Conservation (phyloP, 2,329 filamentous ascomycete genomes). For the Fusarium brachygibbosum region DNA sequence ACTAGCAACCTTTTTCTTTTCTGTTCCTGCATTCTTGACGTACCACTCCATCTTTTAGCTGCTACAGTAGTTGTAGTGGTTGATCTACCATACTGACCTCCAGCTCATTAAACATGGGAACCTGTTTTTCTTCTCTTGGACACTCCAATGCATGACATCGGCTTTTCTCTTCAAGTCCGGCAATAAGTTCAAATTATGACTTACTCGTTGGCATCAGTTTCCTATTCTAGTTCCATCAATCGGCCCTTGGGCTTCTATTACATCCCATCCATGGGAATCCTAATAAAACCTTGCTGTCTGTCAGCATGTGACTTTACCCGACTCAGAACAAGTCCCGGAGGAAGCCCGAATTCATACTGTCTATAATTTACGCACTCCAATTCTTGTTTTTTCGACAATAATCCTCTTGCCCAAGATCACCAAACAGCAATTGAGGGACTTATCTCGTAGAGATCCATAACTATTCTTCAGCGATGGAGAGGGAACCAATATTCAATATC, state of each 20-base stretch:
- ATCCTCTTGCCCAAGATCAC: background rate
- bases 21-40: constrained; percentile 37
- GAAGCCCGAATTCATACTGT: background rate
- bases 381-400: background rate
- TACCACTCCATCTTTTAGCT: constrained; percentile 7
- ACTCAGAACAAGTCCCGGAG: constrained; percentile 1
- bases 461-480: background rate
- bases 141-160: constrained; percentile 5
- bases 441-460: background rate
- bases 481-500: constrained; percentile 15
- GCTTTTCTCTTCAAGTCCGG: no score
- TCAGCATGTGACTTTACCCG: constrained; percentile 26
- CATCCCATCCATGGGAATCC: no score
- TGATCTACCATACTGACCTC: constrained; percentile 5
- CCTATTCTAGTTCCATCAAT: constrained; percentile 1
- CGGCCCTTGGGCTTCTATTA: constrained; percentile 18
- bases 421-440: background rate
- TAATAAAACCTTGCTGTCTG: background rate
- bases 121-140: constrained; percentile 14
- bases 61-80: constrained; percentile 10
- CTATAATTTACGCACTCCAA: background rate
- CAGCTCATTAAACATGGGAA: constrained; percentile 10
- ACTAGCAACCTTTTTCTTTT: background rate
- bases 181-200: background rate
- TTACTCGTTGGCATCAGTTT: background rate